Evolutionary conservation across 108 stramenopile species (phyloP), one percentile per base, ranked within the genome.

Genomic region (Cyclotella baltica): DNA sequence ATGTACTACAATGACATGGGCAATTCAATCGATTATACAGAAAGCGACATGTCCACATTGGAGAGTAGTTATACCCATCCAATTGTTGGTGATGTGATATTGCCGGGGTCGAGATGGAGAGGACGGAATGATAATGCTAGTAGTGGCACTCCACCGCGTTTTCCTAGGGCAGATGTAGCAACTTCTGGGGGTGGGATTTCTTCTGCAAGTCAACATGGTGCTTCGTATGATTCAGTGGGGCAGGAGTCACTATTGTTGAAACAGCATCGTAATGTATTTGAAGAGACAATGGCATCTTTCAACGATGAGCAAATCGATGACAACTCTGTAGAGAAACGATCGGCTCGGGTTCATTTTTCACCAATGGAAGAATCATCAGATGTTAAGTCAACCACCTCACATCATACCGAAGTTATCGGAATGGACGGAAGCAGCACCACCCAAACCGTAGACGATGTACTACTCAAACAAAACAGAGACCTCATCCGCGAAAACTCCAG

Each of bases 11-110:
- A 61, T 34, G 59, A 61, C 20, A 11, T 13, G 33, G 59, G 59
- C 30, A 61, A 34, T 34, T 19, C 30, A 8, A 31, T 61, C 18
- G 59, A 61, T 61, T 34, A n/a, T 22, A 33, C 19, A 2, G 47
- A 48, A n/a, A 48, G 59, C 33, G 59, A 61, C 33, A 61, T 33
- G 31, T 61, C 59, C 13, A 61, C 59, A 30, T 34, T 61, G 59
- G 33, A 30, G 33, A 61, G 59, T 22, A 33, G 34, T 34, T 61
- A 34, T 31, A 61, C 59, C 4, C 18, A 61, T 61, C 59, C 59
- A 16, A 61, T 61, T 1, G 1, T 3, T 1, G 31, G 34, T 34
- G 59, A 34, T 8, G 31, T 61, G n/a, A 16, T 0, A 11, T 31
- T 31, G 33, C 31, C 30, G 30, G 13, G 59, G 59, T 1, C 59